Percentiles rank a stretch among this genome's conserved stretches.
Conservation (phyloP, 257 asterid species). For the Voacanga thouarsii region DNA sequence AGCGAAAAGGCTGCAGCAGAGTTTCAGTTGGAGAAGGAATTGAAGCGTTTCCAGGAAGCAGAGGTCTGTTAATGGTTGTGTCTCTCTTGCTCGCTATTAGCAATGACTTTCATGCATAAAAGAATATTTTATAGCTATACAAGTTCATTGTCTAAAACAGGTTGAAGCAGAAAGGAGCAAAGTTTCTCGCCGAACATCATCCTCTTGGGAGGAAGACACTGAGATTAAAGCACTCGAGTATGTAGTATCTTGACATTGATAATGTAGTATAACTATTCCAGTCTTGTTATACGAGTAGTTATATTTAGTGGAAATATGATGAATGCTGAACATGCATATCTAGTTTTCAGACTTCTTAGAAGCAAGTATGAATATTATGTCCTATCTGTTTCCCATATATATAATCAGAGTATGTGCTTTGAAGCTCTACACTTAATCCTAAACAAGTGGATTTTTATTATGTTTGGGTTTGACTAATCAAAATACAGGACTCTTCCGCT, state of each 20-base stretch:
- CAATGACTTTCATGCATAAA: not conserved
- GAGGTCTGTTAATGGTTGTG: conserved; percentile 48
- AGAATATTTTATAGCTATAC: not conserved
- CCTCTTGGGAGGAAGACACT: conserved; percentile 94
- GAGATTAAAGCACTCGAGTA: conserved; percentile 98
- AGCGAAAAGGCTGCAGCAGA: conserved; percentile 99
- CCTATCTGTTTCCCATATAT: not conserved
- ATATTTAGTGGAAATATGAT: not conserved
- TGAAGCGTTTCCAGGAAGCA: conserved; percentile 77
- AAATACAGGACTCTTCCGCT: conserved; percentile 91
- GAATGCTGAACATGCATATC: not conserved
- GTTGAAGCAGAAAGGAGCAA: conserved; percentile 82
- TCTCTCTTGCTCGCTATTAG: conserved; percentile 17
- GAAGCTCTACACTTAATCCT: not conserved
- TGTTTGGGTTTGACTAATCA: conserved; percentile 25
- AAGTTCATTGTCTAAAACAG: conserved; percentile 41
- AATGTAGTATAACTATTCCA: not conserved
- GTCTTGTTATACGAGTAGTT: not conserved
- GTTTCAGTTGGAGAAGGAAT: conserved; percentile 98
- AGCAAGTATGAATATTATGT: not conserved
- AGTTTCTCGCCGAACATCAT: conserved; percentile 83
- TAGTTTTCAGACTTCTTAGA: not conserved
- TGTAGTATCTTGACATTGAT: conserved; percentile 3
- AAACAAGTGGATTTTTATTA: conserved; percentile 2
- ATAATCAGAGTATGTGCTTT: not conserved